Evolutionary conservation across 345 rosid genomes (phyloP).

Genomic region (Eucalyptus pauciflora): DNA sequence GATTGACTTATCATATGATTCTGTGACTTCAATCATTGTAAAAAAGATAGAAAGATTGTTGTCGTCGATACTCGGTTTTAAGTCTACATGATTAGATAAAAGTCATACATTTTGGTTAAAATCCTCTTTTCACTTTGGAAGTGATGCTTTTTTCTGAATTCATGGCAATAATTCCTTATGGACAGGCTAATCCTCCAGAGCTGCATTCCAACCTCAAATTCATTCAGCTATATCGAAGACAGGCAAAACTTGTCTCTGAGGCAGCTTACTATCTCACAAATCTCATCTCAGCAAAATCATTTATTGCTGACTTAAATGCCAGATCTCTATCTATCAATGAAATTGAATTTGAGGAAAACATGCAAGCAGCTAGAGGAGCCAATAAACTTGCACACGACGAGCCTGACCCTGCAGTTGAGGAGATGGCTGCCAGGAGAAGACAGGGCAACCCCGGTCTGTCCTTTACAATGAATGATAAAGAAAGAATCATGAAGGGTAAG

Average conservation of each 20-base stretch:
- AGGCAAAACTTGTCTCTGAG: constrained; percentile 35
- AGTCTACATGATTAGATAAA: background rate
- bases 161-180: background rate
- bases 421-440: background rate
- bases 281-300: constrained; percentile 39
- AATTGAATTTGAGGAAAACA: constrained; percentile 38
- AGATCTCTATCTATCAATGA: constrained; percentile 54
- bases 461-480: background rate
- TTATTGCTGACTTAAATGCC: constrained; percentile 33
- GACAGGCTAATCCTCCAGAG: constrained; percentile 54
- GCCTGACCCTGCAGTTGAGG: background rate
- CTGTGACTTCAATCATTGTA: background rate
- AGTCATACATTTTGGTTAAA: background rate
- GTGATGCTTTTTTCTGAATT: background rate
- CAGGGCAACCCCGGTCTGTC: constrained; percentile 5
- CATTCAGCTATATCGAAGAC: constrained; percentile 41
- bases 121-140: background rate
- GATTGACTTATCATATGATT: background rate
- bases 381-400: constrained; percentile 6
- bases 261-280: constrained; percentile 51
- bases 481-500: constrained; percentile 14
- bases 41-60: background rate
- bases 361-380: constrained; percentile 39
- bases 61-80: background rate
- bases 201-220: constrained; percentile 55